Conservation (phyloP, 345 rosid genomes). For the Syzygium oleosum region DNA sequence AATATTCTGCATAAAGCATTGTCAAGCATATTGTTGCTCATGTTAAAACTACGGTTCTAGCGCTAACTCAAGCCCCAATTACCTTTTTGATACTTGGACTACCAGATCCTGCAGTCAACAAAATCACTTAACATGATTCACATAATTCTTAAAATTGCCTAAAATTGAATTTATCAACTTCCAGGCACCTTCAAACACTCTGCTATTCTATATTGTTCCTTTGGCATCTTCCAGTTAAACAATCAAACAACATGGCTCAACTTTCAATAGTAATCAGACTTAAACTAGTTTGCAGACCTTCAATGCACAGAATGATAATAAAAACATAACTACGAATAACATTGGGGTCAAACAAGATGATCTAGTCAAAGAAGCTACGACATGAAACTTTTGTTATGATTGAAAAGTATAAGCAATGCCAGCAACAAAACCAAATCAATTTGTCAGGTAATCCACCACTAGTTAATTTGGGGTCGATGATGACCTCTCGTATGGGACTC, state of each 20-base stretch:
- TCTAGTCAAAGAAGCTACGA: background rate
- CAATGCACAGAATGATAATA: background rate
- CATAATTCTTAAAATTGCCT: background rate
- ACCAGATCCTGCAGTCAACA: no score
- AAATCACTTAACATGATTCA: no score
- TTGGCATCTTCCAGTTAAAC: background rate
- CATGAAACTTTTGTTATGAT: background rate
- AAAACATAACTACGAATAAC: background rate
- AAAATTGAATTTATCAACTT: background rate
- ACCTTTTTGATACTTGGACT: no score
- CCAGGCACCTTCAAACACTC: background rate
- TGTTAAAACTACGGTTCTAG: no score
- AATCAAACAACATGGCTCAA: background rate
- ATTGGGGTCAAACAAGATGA: background rate
- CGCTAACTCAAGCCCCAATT: no score
- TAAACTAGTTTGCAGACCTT: background rate
- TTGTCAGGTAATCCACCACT: background rate
- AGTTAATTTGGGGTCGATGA: background rate
- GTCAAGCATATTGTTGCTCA: no score
- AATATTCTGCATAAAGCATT: no score
- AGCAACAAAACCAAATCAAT: background rate
- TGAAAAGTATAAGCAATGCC: background rate
- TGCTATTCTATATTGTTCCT: background rate
- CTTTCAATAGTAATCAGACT: background rate
- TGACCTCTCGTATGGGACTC: background rate